Evolutionary conservation across 1,139 yeast species (phyloP).

Genomic region (Magnusiomyces paraingens): DNA sequence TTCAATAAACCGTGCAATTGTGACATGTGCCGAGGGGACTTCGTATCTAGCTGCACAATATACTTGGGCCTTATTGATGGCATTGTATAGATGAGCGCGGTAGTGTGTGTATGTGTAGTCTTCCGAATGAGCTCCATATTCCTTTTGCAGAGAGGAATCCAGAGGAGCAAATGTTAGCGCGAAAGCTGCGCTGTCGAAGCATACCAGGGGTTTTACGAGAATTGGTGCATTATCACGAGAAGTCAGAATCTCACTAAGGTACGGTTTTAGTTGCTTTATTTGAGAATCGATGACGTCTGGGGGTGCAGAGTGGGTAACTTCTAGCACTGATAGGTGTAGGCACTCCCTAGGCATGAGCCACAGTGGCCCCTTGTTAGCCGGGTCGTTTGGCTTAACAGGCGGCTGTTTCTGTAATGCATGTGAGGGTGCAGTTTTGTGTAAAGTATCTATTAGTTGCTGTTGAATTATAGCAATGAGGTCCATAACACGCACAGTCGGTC

Average conservation of each 20-base stretch:
- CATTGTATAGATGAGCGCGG: slow-evolving; percentile 17
- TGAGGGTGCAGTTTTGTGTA: background rate
- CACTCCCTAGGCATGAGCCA: slow-evolving; percentile 25
- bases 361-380: slow-evolving; percentile 9
- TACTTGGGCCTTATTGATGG: slow-evolving; percentile 15
- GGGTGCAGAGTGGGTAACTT: slow-evolving; percentile 22
- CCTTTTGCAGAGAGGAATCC: background rate
- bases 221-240: slow-evolving; percentile 18
- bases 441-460: slow-evolving; percentile 11
- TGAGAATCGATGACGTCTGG: slow-evolving; percentile 9
- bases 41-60: slow-evolving; percentile 21
- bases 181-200: slow-evolving; percentile 23
- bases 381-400: slow-evolving; percentile 3
- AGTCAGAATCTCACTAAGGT: slow-evolving; percentile 13
- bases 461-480: slow-evolving; percentile 19
- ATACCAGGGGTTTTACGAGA: slow-evolving; percentile 20
- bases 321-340: slow-evolving; percentile 25
- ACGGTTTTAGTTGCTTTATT: slow-evolving; percentile 7
- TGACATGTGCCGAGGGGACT: slow-evolving; percentile 26
- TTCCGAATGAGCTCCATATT: background rate
- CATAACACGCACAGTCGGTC: slow-evolving; percentile 21
- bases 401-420: background rate
- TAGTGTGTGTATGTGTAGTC: slow-evolving; percentile 21
- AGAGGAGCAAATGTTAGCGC: slow-evolving; percentile 25
- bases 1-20: slow-evolving; percentile 24